These are phyloP conservation scores for Adiantum capillusveneris DNA, from an alignment of 75 land plant species.

Conservation along the genomic window DNA sequence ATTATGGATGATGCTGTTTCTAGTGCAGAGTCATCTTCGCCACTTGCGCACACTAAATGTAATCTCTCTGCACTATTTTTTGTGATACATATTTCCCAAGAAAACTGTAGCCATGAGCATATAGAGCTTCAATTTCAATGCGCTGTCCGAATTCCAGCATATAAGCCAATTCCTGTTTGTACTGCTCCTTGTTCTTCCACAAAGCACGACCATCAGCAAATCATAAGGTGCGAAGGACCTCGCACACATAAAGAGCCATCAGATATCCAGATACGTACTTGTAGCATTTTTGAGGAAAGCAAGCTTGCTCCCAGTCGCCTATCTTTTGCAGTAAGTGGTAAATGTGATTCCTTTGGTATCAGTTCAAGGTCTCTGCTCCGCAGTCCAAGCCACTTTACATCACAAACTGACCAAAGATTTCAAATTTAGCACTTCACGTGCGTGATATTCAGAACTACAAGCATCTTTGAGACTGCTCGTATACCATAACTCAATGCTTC, in stretches of 20 bases:
- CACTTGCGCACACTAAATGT: constrained; percentile 32
- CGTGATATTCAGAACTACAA: too few relatives aligned
- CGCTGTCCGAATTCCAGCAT: constrained; percentile 58
- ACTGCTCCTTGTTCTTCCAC: constrained; percentile 37
- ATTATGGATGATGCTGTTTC: too few relatives aligned
- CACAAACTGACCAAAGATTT: constrained; percentile 54
- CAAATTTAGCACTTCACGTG: too few relatives aligned
- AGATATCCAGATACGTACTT: constrained; percentile 30
- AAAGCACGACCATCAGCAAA: too few relatives aligned
- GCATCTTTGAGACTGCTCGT: too few relatives aligned
- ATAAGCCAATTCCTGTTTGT: constrained; percentile 49
- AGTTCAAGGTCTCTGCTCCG: constrained; percentile 51
- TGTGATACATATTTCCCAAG: constrained; percentile 56
- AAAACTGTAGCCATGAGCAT: constrained; percentile 73
- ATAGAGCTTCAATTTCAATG: constrained; percentile 86
- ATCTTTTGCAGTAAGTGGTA: constrained; percentile 53
- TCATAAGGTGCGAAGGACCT: too few relatives aligned
- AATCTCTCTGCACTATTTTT: constrained; percentile 67
- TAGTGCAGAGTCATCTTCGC: too few relatives aligned
- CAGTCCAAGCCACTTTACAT: constrained; percentile 90
- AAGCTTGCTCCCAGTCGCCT: constrained; percentile 65
- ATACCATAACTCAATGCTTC: constrained; percentile 89
- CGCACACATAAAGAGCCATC: too few relatives aligned
- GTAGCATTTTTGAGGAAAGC: constrained; percentile 59
- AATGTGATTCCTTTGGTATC: constrained; percentile 44